Percentiles rank a stretch among this genome's conserved stretches.
phyloP scores from a whole-genome alignment of 73 alveolate genomes.

The Paramecium pentaurelia region DNA sequence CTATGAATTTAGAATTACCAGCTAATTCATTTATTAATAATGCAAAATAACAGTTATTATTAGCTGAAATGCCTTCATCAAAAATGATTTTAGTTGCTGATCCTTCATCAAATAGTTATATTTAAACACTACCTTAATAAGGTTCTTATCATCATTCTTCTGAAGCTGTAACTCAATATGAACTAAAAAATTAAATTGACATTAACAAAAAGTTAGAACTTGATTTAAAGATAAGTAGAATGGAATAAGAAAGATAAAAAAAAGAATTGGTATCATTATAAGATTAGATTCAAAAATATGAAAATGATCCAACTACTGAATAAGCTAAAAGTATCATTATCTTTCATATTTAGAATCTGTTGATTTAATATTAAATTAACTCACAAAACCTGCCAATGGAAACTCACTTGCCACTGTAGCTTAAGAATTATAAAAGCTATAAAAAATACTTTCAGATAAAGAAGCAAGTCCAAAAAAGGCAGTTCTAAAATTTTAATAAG shows the following conservation, averaged over 20 bases:
- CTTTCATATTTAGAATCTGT: neutral
- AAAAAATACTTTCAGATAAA: neutral
- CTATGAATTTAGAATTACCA: neutral
- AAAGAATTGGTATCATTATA: neutral
- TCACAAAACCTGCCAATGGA: neutral
- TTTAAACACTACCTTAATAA: neutral
- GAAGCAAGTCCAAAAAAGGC: neutral
- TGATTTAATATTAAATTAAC: neutral
- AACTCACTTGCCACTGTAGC: neutral
- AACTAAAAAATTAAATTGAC: neutral
- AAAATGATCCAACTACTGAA: neutral
- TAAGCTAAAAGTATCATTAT: neutral
- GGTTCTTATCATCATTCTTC: conserved; percentile 13
- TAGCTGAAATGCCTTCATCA: conserved; percentile 23
- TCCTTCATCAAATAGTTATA: neutral
- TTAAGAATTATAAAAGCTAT: neutral
- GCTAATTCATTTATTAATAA: neutral
- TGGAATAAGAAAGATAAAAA: neutral
- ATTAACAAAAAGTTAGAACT: neutral
- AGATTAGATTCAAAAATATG: neutral
- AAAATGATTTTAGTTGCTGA: conserved; percentile 1
- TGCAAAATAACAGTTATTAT: neutral
- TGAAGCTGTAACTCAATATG: neutral
- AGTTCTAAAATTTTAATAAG: neutral
- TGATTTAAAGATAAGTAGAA: neutral